Base-by-base conservation (phyloP, 2,329 filamentous ascomycete species). In the Thelonectria blattea region DNA sequence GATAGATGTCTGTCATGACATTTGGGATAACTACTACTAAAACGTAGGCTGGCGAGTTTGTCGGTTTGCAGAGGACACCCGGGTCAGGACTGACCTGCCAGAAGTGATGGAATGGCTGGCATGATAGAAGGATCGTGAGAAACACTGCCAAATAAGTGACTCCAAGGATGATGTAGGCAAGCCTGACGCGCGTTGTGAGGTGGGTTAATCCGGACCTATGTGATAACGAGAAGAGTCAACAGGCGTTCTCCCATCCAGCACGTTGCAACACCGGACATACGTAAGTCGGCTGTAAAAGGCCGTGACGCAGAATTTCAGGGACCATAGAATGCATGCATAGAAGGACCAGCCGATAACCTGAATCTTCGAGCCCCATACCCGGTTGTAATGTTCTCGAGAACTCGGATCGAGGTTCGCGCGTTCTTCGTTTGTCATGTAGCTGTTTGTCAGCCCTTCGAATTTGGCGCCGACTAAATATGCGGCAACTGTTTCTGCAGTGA, bases 81-180 rank as follows among this genome's bases (percentile, higher is more conserved):
- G 66, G 66, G 80, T 65, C 3, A 79, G 81, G 60, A 75, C 69
- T 41, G 77, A 68, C 82, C 68, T 84, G 81, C 81, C 81, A 84
- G 60, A 82, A 81, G 52, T 78, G 77, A 18, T 74, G 65, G 39
- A 83, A 75, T 0, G 81, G 81, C 12, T 66, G 64, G 12, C 66
- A 68, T 5, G 53, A 62, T 3, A 61, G 8, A 5, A 66, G 37
- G 6, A 65, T 53, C 3, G 65, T 66, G 12, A 68, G 59, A 1
- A 42, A 37, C 2, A 68, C 66, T 37, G 18, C 61, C 3, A 17
- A 14, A 37, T 68, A 68, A 5, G 66, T 58, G 3, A 68, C 1
- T 3, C 45, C 62, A 0, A 68, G 66, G 9, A 68, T n/a, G 15
- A 61, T 12, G 8, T 68, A 68, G 8, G 66, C 66, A 15, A 68